Conservation (phyloP, 176 grass and related monocot genomes). For the Aegilops umbellulata region DNA sequence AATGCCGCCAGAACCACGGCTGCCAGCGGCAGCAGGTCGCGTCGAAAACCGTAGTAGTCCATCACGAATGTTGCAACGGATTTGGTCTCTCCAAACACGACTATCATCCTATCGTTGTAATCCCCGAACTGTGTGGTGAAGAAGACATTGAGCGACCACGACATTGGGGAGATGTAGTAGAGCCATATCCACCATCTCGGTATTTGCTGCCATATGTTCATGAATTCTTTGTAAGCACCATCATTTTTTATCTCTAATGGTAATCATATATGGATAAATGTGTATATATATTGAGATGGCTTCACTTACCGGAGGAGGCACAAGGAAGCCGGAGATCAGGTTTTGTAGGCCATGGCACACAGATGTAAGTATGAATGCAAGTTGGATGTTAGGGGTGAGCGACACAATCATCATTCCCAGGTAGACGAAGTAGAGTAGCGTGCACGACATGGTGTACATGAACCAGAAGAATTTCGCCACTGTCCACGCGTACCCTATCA, state of each 20-base stretch:
- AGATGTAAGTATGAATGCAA: slow-evolving; percentile 60
- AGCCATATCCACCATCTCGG: slow-evolving; percentile 87
- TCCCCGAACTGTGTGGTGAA: slow-evolving; percentile 77
- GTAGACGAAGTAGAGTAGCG: slow-evolving; percentile 61
- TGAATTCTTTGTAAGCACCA: neutral
- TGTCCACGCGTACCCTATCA: slow-evolving; percentile 64
- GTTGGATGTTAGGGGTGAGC: slow-evolving; percentile 52
- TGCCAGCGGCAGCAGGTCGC: slow-evolving; percentile 41
- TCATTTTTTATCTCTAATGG: neutral
- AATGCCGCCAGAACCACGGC: slow-evolving; percentile 39
- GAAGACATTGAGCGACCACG: slow-evolving; percentile 64
- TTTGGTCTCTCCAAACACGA: slow-evolving; percentile 56
- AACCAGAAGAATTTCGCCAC: slow-evolving; percentile 60
- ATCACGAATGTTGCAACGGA: slow-evolving; percentile 40
- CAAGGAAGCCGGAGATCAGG: slow-evolving; percentile 59
- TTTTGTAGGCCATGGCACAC: slow-evolving; percentile 54
- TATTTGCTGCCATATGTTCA: slow-evolving; percentile 62
- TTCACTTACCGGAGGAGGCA: slow-evolving; percentile 61
- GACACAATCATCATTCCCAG: slow-evolving; percentile 75
- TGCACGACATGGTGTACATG: slow-evolving; percentile 60
- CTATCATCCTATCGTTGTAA: slow-evolving; percentile 9
- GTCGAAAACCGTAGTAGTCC: slow-evolving; percentile 66
- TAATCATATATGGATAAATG: neutral
- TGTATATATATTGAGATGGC: neutral
- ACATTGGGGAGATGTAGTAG: slow-evolving; percentile 53